Percentiles rank a stretch among this genome's conserved stretches.
These are phyloP conservation scores for Naumovozyma baii DNA, from an alignment of 805 yeast genomes.

Conservation along the genomic window DNA sequence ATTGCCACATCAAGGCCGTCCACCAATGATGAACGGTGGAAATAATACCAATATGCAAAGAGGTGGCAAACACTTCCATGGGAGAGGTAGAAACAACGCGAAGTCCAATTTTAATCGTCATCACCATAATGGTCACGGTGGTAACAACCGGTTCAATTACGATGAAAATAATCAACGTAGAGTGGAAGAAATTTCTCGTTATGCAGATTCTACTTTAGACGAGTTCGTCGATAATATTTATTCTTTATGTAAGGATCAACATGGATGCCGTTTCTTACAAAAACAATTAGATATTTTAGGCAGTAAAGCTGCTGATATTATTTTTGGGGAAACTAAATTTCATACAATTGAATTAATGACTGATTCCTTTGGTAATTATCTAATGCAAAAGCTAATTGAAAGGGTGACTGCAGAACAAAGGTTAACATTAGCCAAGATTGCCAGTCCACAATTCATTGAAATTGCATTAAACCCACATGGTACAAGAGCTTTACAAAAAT, in stretches of 20 bases:
- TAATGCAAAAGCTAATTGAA: slow-evolving; percentile 84
- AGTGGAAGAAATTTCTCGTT: slow-evolving; percentile 59
- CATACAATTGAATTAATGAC: slow-evolving; percentile 82
- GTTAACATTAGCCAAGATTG: slow-evolving; percentile 54
- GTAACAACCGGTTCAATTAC: slow-evolving; percentile 2
- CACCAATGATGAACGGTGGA: slow-evolving; percentile 6
- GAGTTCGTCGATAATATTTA: slow-evolving; percentile 68
- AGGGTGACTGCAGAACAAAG: slow-evolving; percentile 63
- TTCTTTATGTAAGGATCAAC: slow-evolving; percentile 86
- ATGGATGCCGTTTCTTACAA: slow-evolving; percentile 90
- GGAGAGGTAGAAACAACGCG: slow-evolving; percentile 5
- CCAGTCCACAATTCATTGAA: slow-evolving; percentile 61
- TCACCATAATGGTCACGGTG: slow-evolving; percentile 4
- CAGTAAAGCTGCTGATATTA: slow-evolving; percentile 55
- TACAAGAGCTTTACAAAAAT: slow-evolving; percentile 86
- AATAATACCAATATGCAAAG: slow-evolving; percentile 12
- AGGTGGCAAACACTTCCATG: slow-evolving; percentile 15
- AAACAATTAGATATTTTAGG: slow-evolving; percentile 65
- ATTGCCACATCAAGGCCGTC: slow-evolving; percentile 11
- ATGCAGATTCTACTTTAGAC: slow-evolving; percentile 53
- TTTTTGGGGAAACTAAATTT: slow-evolving; percentile 69
- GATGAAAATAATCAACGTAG: slow-evolving; percentile 15
- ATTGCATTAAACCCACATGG: slow-evolving; percentile 93
- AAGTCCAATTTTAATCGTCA: not conserved
- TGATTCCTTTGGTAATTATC: slow-evolving; percentile 95